Evolutionary conservation across 306 rosid genomes (phyloP).

Genomic region (Arachis hypogaea): DNA sequence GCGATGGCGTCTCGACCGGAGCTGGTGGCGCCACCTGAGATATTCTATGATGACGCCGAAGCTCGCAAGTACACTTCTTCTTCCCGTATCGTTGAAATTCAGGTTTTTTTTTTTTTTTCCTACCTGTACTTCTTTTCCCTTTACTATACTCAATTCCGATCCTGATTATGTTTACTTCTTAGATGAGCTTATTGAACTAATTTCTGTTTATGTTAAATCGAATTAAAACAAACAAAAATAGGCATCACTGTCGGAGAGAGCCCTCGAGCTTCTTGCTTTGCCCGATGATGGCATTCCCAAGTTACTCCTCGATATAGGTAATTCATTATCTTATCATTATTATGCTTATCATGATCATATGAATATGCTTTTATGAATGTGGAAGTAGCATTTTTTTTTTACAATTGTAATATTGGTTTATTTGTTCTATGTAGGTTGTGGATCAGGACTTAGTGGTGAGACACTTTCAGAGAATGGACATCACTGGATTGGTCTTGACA

Average conservation of each 20-base stretch:
- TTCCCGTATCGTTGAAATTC: conserved; percentile 85
- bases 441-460: conserved; percentile 96
- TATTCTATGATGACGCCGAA: conserved; percentile 80
- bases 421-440: conserved; percentile 65
- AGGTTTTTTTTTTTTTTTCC: conserved; percentile 38
- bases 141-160: background rate
- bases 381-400: too few relatives aligned
- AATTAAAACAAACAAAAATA: background rate
- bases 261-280: conserved; percentile 80
- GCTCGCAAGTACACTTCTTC: conserved; percentile 94
- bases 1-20: conserved; percentile 80
- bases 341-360: too few relatives aligned
- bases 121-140: background rate
- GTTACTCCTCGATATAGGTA: conserved; percentile 88
- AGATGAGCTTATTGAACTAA: background rate
- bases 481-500: conserved; percentile 94
- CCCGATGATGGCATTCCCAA: conserved; percentile 80
- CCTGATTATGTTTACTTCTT: background rate
- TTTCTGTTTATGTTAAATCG: background rate
- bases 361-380: background rate
- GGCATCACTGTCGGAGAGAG: conserved; percentile 74
- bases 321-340: background rate
- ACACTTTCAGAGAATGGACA: conserved; percentile 75
- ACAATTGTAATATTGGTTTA: background rate
- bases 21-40: conserved; percentile 89